These are phyloP conservation scores for Sextonia rubra DNA, from an alignment of 164 flowering plant genomes.

Conservation along the genomic window DNA sequence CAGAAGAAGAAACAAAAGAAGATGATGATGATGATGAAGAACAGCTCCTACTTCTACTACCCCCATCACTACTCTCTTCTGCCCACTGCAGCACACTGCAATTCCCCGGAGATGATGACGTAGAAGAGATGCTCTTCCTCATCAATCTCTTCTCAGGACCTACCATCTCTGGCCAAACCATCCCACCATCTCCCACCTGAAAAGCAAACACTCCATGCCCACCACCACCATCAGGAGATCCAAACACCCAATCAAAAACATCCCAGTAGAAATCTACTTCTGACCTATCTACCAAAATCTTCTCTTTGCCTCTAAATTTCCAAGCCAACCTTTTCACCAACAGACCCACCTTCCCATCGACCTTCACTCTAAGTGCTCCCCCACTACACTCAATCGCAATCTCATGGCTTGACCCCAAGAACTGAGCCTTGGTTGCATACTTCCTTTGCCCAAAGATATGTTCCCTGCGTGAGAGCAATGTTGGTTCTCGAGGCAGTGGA, in stretches of 20 bases:
- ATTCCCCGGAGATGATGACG: conserved; percentile 45
- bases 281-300: conserved; percentile 38
- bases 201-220: conserved; percentile 62
- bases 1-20: conserved; percentile 36
- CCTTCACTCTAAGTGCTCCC: conserved; percentile 44
- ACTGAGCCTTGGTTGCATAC: conserved; percentile 42
- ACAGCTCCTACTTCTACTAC: conserved; percentile 43
- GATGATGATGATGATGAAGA: conserved; percentile 26
- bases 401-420: conserved; percentile 46
- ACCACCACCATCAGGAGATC: conserved; percentile 10
- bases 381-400: conserved; percentile 53
- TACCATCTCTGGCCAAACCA: conserved; percentile 64
- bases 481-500: conserved; percentile 17
- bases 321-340: conserved; percentile 58
- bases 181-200: conserved; percentile 61
- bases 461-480: conserved; percentile 54
- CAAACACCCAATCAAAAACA: conserved; percentile 64
- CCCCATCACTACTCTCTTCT: conserved; percentile 68
- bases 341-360: conserved; percentile 44
- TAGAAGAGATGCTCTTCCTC: conserved; percentile 45
- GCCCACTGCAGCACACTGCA: conserved; percentile 75
- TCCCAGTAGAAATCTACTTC: conserved; percentile 73
- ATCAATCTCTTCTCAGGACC: conserved; percentile 64
- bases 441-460: conserved; percentile 58
- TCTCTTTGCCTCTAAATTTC: conserved; percentile 76